These are phyloP conservation scores for Apiosordaria backusii DNA, from an alignment of 495 filamentous ascomycete genomes.

Conservation along the genomic window DNA sequence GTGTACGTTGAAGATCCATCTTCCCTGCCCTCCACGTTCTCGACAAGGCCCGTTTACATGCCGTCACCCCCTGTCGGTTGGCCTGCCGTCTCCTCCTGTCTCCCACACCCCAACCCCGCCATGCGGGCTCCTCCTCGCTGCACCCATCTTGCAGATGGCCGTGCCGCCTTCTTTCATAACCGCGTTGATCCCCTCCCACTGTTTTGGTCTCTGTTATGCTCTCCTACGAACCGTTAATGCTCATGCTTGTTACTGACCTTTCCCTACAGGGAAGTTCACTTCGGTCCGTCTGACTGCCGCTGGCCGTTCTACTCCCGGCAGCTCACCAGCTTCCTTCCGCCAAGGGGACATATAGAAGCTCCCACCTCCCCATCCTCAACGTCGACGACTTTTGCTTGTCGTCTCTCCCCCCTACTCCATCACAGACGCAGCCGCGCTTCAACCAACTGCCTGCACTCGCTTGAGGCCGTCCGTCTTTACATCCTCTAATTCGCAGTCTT, in stretches of 20 bases:
- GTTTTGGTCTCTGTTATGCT: constrained; percentile 45
- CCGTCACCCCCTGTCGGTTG: constrained; percentile 31
- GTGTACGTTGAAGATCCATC: constrained; percentile 32
- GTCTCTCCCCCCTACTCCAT: constrained; percentile 32
- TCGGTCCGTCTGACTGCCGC: constrained; percentile 47
- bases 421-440: constrained; percentile 43
- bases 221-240: constrained; percentile 41
- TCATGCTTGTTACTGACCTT: constrained; percentile 40
- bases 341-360: constrained; percentile 43
- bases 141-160: constrained; percentile 35
- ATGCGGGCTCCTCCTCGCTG: constrained; percentile 34
- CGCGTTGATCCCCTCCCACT: constrained; percentile 42
- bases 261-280: constrained; percentile 41
- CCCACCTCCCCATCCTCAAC: constrained; percentile 33
- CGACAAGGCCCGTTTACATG: constrained; percentile 30
- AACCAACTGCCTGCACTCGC: constrained; percentile 50
- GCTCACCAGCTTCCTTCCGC: constrained; percentile 31
- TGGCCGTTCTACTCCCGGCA: constrained; percentile 33
- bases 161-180: constrained; percentile 38
- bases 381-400: constrained; percentile 39
- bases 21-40: constrained; percentile 35
- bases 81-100: constrained; percentile 23
- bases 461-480: constrained; percentile 38
- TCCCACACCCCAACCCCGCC: constrained; percentile 38
- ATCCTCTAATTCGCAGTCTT: constrained; percentile 32